Evolutionary conservation across 345 rosid genomes (phyloP), one percentile per base, ranked within the genome.

Genomic region (Microcos paniculata): DNA sequence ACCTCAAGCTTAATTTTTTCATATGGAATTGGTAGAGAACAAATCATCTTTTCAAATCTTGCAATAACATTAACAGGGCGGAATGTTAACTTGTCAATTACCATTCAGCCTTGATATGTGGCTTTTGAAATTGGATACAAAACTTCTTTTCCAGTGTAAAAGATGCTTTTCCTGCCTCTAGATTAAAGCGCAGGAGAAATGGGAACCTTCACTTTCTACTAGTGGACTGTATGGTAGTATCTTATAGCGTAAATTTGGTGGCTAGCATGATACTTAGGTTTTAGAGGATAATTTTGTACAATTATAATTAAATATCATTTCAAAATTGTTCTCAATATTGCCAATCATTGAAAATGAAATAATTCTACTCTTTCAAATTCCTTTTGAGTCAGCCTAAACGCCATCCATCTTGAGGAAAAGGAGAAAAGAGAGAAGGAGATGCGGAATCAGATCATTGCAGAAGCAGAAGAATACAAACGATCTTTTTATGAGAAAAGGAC

Each of bases 381-480:
- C 71, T 52, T 72, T 65, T 7, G 76, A 28, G 77, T 26, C 85
- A 96, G 99, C 77, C 89, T 86, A 84, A 94, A 96, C 78, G 89
- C 92, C 18, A 80, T 91, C 77, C 88, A 89, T 81, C 92, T 96
- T 1, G 97, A 94, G 87, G 98, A 94, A 78, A 94, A 96, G 91
- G 98, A 92, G 87, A 92, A 86, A 72, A 88, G 84, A 79, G 99
- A 96, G 90, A 96, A 89, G 84, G 98, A 90, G 80, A 93, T 82
- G 98, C 80, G 93, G 73, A 85, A 92, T 73, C 94, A 94, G 89
- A 91, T 96, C 58, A 90, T 94, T 58, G 80, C 85, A 8, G 97
- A 96, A 82, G 98, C 98, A 49, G 97, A 96, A 21, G 98, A 91
- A 57, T 93, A 76, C 71, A 96, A 85, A 78, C 83, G 88, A 69